Base-by-base conservation (phyloP, 129 eudicot genomes). In the Flaveria sonorensis region DNA sequence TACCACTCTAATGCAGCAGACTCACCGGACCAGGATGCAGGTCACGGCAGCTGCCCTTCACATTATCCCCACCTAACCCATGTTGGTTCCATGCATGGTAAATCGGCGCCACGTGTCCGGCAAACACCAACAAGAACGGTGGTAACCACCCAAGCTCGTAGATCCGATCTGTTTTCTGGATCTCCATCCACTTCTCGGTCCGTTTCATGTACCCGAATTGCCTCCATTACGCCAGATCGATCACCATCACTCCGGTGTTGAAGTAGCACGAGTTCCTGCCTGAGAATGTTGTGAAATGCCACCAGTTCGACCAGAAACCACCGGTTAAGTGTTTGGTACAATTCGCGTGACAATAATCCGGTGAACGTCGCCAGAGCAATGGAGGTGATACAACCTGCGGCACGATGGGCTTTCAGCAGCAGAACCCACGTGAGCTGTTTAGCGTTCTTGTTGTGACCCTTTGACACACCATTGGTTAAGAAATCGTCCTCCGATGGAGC, bases 1-100 rank as follows among this genome's bases (percentile, higher is more conserved):
- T 75, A 30, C 98, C 98, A 60, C 96, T 88, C 98, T 97, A 93
- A 80, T 93, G 98, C 7, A 93, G 77, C 4, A 93, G 73, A 52
- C 96, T 88, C 24, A 93, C 98, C 36, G 97, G 93, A 66, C 98
- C 98, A 2, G 98, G 85, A 59, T 93, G 98, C n/a, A 93, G 83
- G 76, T 93, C 93, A 23, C 98, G 70, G 83, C 98, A 93, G 74
- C 97, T 93, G 2, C 98, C 98, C 20, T 71, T 80, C 2, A 93
- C 96, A 59, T 93, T 93, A 71, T 93, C 98, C 13, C 98, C 98
- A n/a, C n/a, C n/a, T n/a, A n/a, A n/a, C n/a, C n/a, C n/a, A n/a
- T n/a, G n/a, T n/a, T n/a, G n/a, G n/a, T 93, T 93, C 98, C 98
- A 93, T 76, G 93, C 72, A 24, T 93, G 98, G 69, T 90, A 96